Percentiles rank a stretch among this genome's conserved stretches.
Conservation (phyloP, 352 stramenopile species). For the Globisporangium rhizosaccharum region DNA sequence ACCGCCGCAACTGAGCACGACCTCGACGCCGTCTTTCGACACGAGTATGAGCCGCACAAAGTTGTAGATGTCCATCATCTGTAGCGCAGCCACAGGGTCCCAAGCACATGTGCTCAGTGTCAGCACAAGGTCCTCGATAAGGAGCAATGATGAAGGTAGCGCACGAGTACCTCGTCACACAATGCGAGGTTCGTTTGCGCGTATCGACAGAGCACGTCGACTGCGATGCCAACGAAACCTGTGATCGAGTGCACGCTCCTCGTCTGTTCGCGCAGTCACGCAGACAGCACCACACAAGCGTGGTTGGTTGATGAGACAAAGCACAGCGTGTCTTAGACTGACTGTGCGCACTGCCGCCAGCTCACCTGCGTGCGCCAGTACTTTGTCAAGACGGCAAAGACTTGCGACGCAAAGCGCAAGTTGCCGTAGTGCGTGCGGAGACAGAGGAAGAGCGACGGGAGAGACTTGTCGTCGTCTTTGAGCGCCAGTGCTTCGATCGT, state of each 20-base stretch:
- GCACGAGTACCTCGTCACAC: slow-evolving; percentile 8
- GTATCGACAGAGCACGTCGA: slow-evolving; percentile 34
- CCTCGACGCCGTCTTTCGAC: slow-evolving; percentile 34
- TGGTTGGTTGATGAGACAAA: neutral
- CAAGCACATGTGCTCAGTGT: neutral
- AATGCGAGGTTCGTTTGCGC: slow-evolving; percentile 1
- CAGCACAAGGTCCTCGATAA: neutral
- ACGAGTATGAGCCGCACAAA: slow-evolving; percentile 60
- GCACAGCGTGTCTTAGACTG: neutral
- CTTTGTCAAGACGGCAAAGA: slow-evolving; percentile 52
- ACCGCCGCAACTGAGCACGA: slow-evolving; percentile 47
- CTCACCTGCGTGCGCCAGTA: slow-evolving; percentile 36
- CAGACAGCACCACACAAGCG: neutral
- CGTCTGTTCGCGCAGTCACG: slow-evolving; percentile 4
- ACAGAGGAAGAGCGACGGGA: slow-evolving; percentile 64
- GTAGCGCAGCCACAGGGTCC: no score
- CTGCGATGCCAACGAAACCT: slow-evolving; percentile 56
- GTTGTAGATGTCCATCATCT: slow-evolving; percentile 57
- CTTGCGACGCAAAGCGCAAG: slow-evolving; percentile 39
- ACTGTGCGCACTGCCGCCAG: no score
- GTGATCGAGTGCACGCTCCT: slow-evolving; percentile 38
- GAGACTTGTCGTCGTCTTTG: slow-evolving; percentile 38
- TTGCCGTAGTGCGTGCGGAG: slow-evolving; percentile 43
- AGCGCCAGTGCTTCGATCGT: slow-evolving; percentile 39
- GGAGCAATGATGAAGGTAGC: neutral